Evolutionary conservation across 139 green algal species (phyloP).

Genomic region (Coccomyxa sp.): DNA sequence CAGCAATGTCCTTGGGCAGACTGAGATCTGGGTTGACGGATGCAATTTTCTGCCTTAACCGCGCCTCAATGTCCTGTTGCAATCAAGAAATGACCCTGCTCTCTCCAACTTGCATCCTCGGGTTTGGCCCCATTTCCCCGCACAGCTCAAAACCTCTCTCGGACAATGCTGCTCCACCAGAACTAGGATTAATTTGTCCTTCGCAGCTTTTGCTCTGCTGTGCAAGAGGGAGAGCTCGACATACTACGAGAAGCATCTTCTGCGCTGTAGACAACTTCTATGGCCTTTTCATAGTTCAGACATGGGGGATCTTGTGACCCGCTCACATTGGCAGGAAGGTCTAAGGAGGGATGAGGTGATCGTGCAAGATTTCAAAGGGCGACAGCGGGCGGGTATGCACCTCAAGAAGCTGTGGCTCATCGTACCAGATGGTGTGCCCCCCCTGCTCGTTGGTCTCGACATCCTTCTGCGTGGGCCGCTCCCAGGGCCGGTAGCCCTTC

Average conservation of each 20-base stretch:
- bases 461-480: conserved; percentile 55
- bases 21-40: conserved; percentile 51
- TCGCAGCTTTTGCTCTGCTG: no score
- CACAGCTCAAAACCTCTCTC: no score
- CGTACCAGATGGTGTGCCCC: conserved; percentile 73
- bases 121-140: no score
- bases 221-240: no score
- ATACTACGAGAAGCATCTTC: background rate
- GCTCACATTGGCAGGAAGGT: no score
- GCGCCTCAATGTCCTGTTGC: conserved; percentile 50
- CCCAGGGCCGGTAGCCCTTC: conserved; percentile 70
- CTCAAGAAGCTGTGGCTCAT: conserved; percentile 57
- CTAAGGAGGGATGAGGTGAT: no score
- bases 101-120: no score
- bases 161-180: background rate
- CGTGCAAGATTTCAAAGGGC: no score
- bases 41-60: conserved; percentile 41
- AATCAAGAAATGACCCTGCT: background rate
- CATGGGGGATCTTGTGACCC: no score
- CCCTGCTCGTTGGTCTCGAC: conserved; percentile 49
- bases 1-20: conserved; percentile 46
- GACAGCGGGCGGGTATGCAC: background rate
- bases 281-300: no score
- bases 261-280: background rate
- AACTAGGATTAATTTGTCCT: background rate